Evolutionary conservation across 1,139 yeast genomes (phyloP).

Genomic region (Lodderomyces margitis): DNA sequence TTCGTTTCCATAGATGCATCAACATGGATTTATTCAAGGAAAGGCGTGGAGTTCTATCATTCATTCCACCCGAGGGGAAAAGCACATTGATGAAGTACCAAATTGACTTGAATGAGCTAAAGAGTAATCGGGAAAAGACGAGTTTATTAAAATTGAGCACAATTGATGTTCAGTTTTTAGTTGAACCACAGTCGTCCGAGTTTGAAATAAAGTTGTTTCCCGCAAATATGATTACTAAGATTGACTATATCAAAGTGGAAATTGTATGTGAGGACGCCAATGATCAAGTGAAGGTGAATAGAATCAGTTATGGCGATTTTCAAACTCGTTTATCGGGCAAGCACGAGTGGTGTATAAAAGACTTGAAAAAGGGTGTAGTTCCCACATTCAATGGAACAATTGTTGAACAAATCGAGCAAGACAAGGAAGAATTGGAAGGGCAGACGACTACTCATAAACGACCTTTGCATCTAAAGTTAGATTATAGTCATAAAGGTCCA

Average conservation of each 20-base stretch:
- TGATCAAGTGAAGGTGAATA: constrained; percentile 38
- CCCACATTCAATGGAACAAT: constrained; percentile 66
- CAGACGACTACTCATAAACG: constrained; percentile 15
- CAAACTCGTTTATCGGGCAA: constrained; percentile 49
- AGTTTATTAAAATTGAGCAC: constrained; percentile 53
- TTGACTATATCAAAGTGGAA: constrained; percentile 58
- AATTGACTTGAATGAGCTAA: constrained; percentile 40
- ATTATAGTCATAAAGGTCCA: constrained; percentile 64
- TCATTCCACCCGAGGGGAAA: constrained; percentile 89
- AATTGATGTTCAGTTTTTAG: constrained; percentile 57
- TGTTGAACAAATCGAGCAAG: constrained; percentile 16
- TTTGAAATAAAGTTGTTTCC: constrained; percentile 71
- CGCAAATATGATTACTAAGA: constrained; percentile 49
- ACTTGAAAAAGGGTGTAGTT: constrained; percentile 60
- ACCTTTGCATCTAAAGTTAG: constrained; percentile 54
- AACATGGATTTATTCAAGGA: constrained; percentile 44
- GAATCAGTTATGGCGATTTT: constrained; percentile 75
- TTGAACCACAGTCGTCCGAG: constrained; percentile 65
- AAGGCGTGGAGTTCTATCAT: constrained; percentile 47
- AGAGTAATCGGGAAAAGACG: constrained; percentile 17
- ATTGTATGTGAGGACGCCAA: constrained; percentile 32
- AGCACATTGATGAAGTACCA: constrained; percentile 64
- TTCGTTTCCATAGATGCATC: constrained; percentile 62
- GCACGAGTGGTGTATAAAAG: constrained; percentile 73
- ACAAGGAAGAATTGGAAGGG: constrained; percentile 8